A percentile compares a stretch with the other conserved stretches of the same genome.
Evolutionary conservation across 495 filamentous ascomycete genomes (phyloP).

Genomic region (Rhypophila decipiens): DNA sequence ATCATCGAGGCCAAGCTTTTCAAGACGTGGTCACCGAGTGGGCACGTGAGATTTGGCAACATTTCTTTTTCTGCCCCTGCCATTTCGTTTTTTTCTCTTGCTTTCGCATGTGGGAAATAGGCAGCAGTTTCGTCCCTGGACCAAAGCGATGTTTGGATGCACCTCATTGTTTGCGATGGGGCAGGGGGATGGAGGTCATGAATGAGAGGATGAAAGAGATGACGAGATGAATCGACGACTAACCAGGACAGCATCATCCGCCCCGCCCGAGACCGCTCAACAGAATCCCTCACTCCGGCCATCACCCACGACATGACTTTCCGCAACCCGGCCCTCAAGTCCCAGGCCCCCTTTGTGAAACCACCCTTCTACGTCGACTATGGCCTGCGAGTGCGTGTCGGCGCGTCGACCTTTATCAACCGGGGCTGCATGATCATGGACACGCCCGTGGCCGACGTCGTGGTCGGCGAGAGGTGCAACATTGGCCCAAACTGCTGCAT

Average conservation of each 20-base stretch:
- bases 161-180: too few relatives aligned
- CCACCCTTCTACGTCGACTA: slow-evolving; percentile 31
- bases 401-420: slow-evolving; percentile 30
- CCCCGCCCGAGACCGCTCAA: slow-evolving; percentile 19
- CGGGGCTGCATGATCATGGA: slow-evolving; percentile 31
- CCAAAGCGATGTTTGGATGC: too few relatives aligned
- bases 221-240: neutral
- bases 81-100: neutral
- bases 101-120: neutral
- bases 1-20: too few relatives aligned
- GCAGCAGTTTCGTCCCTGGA: neutral
- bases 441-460: slow-evolving; percentile 30
- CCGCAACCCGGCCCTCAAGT: slow-evolving; percentile 20
- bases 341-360: slow-evolving; percentile 29
- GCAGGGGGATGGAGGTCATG: too few relatives aligned
- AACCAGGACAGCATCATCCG: slow-evolving; percentile 22
- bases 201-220: too few relatives aligned
- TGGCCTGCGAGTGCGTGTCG: slow-evolving; percentile 25
- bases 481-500: slow-evolving; percentile 30
- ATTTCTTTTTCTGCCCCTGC: neutral
- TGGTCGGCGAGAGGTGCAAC: slow-evolving; percentile 27
- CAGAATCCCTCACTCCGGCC: slow-evolving; percentile 11
- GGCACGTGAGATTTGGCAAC: too few relatives aligned
- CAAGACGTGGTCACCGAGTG: too few relatives aligned
- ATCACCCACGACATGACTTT: slow-evolving; percentile 31